Evolutionary conservation across 495 filamentous ascomycete species (phyloP), one percentile per base, ranked within the genome.

Genomic region (Lepidopterella palustris): DNA sequence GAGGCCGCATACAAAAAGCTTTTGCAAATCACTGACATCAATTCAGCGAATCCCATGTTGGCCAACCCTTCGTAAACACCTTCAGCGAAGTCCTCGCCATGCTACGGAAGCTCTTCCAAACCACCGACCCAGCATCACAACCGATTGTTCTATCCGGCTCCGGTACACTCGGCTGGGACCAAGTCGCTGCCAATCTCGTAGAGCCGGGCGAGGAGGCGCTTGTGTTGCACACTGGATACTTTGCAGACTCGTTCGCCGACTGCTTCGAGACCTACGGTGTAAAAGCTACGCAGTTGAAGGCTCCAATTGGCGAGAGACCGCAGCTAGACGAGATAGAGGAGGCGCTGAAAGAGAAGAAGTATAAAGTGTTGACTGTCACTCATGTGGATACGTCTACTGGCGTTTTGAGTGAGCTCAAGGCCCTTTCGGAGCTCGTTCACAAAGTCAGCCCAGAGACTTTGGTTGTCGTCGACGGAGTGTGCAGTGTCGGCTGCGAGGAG

Each of bases 301-400:
- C 90, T 0, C 84, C 90, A 28, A 87, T 96, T 65, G 93, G 93
- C 54, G 86, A 88, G 63, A 86, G 91, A 39, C 90, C 92, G n/a
- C 86, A 90, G 62, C 82, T 95, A 27, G 80, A 85, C 45, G 87
- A 92, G 70, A 83, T 98, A 55, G 91, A 97, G 75, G 80, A 84
- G 68, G 90, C 90, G 15, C 78, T 98, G 54, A 86, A 86, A 70
- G 81, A 87, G 78, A 96, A 92, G 77, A 79, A 84, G 58, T 97
- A 96, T 78, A 96, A 96, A 80, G 60, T 88, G 52, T 76, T 98
- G 68, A 97, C 93, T 45, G 85, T 97, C 59, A 98, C 93, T 5
- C 93, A 98, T 73, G 92, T 96, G 58, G 93, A 98, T 68, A 98
- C 93, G 23, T 96, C 90, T 5, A 98, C 93, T 39, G 93, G 93